Conservation (phyloP, 2,329 filamentous ascomycete species). For the Pseudocercospora fuligena region DNA sequence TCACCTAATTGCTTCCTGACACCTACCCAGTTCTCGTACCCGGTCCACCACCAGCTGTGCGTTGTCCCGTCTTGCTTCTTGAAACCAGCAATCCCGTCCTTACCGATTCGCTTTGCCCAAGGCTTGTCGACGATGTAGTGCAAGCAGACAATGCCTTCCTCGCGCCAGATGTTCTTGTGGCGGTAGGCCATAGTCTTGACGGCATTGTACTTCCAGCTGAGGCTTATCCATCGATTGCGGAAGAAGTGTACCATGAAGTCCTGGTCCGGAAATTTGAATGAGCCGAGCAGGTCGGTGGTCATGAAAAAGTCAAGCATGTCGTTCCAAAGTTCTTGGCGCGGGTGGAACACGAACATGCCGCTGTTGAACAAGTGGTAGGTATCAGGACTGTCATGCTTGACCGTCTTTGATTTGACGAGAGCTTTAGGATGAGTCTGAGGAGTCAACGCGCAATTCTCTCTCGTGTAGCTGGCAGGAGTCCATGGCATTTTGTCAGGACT, state of each 20-base stretch:
- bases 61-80: slow-evolving; percentile 55
- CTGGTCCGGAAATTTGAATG: slow-evolving; percentile 58
- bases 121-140: slow-evolving; percentile 63
- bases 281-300: slow-evolving; percentile 45
- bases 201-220: slow-evolving; percentile 58
- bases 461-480: slow-evolving; percentile 54
- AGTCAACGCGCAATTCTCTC: slow-evolving; percentile 55
- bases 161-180: slow-evolving; percentile 56
- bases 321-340: slow-evolving; percentile 45
- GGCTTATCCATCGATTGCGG: slow-evolving; percentile 46
- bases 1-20: neutral
- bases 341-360: slow-evolving; percentile 58
- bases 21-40: slow-evolving; percentile 48
- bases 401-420: slow-evolving; percentile 40
- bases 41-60: slow-evolving; percentile 58
- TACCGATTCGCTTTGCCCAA: slow-evolving; percentile 51
- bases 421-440: slow-evolving; percentile 43
- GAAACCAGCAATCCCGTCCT: slow-evolving; percentile 52
- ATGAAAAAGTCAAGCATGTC: slow-evolving; percentile 50
- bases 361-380: slow-evolving; percentile 53
- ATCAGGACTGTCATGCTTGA: slow-evolving; percentile 33
- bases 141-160: slow-evolving; percentile 51
- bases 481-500: slow-evolving; percentile 55
- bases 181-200: slow-evolving; percentile 60
- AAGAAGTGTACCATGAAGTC: slow-evolving; percentile 58